These are phyloP conservation scores for Leishmania lainsoni DNA, from an alignment of 208 protist genomes.

Conservation along the genomic window DNA sequence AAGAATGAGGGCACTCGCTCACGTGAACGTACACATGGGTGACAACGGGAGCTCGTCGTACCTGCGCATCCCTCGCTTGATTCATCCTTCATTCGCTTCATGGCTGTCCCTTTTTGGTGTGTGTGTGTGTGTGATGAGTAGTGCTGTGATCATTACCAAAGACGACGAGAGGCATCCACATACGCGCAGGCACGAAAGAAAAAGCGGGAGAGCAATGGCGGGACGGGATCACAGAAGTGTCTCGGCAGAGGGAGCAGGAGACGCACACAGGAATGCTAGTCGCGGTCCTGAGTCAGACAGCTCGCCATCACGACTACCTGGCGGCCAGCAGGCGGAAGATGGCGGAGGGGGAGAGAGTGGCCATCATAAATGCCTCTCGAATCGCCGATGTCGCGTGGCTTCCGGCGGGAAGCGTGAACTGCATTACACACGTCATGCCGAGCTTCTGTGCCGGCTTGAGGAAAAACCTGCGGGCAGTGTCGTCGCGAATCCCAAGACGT, in stretches of 20 bases:
- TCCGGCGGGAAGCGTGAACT: conserved; percentile 64
- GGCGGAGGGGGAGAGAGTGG: conserved; percentile 64
- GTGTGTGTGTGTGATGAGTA: neutral
- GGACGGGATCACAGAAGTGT: neutral
- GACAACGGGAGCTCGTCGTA: neutral
- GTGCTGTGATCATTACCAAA: neutral
- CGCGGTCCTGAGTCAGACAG: neutral
- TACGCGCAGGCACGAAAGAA: neutral
- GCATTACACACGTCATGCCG: conserved; percentile 74
- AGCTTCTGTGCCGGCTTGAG: conserved; percentile 69
- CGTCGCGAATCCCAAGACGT: conserved; percentile 64
- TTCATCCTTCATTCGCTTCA: neutral
- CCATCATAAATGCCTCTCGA: conserved; percentile 75
- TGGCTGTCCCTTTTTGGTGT: neutral
- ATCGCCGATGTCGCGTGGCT: conserved; percentile 66
- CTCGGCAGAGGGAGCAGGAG: neutral
- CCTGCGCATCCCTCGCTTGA: neutral
- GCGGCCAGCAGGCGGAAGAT: conserved; percentile 49
- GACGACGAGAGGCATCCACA: neutral
- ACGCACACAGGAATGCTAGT: neutral
- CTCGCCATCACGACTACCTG: neutral
- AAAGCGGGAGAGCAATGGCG: neutral
- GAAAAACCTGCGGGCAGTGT: conserved; percentile 58
- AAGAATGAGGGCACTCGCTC: neutral
- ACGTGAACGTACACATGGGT: neutral